Evolutionary conservation across 768 basidiomycete species (phyloP), one percentile per base, ranked within the genome.

Genomic region (Bullera alba): DNA sequence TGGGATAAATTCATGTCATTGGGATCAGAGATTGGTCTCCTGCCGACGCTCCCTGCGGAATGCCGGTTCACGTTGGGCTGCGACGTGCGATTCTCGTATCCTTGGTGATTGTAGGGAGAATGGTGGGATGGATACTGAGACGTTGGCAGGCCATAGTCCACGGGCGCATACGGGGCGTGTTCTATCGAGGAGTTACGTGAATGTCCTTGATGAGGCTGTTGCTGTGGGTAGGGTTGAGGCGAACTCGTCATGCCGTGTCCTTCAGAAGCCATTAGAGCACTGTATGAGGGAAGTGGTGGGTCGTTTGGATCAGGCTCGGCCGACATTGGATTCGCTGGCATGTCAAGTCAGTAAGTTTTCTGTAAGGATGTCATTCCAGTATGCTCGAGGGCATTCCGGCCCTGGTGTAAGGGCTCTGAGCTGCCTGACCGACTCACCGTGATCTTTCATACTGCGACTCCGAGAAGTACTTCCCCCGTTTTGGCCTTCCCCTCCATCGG

Each of bases 261-360:
- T 38, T 65, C 58, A 7, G 56, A 48, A 8, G 60, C 61, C 58
- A 63, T 63, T 25, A 63, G 25, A 14, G 60, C 60, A 28, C 50
- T 50, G 46, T 63, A 68, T 19, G 59, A 65, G 21, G 63, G 63
- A n/a, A 63, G 41, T 38, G 62, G 65, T 17, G 65, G 65, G 36
- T 59, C 57, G 17, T 52, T 46, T 10, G 50, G 53, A 34, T 60
- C 54, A 27, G 42, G 42, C 37, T 39, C 12, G 7, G 19, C 37
- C n/a, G n/a, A n/a, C n/a, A n/a, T n/a, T n/a, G n/a, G n/a, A n/a
- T n/a, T n/a, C n/a, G n/a, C n/a, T n/a, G n/a, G n/a, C n/a, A n/a
- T n/a, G n/a, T 10, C 32, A 10, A 34, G 32, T 34, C 32, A 34
- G 32, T n/a, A 34, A 34, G 8, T 34, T n/a, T 34, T 8, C 32